Evolutionary conservation across 2,329 filamentous ascomycete genomes (phyloP), one percentile per base, ranked within the genome.

Genomic region (Zopfia rhizophila): DNA sequence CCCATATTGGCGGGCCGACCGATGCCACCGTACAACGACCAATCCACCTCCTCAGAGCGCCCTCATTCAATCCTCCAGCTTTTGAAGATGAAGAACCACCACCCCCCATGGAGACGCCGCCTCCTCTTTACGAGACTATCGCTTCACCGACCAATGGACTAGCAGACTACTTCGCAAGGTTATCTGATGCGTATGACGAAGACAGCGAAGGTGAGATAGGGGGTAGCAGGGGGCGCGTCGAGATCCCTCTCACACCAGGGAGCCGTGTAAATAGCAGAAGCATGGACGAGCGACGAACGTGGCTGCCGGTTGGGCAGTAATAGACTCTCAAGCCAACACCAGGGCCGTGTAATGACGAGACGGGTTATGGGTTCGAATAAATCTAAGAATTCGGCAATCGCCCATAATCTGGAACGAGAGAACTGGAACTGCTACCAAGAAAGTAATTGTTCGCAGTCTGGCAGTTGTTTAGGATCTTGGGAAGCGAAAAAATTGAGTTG

Each of bases 21-120:
- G 70, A 77, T 18, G 68, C 75, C 40, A 63, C 73, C 38, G 73
- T 79, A 6, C 76, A 82, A 24, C 82, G 91, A 4, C 91, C 92
- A 0, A 95, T 96, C 39, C 92, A 96, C 68, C 80, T 96, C 2
- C 74, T 96, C 22, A 86, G 92, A 17, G 82, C 85, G 5, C 92
- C 92, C 0, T 95, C 90, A 0, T 96, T 91, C 74, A 91, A 91
- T 48, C 92, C 92, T 2, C 91, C 92, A 0, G 84, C 90, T 0
- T 96, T 96, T 63, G 87, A 94, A 51, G 90, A 90, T 4, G 88
- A 95, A 40, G 81, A 85, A 4, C 86, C 89, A 0, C 89, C 90
- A 3, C 88, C 88, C 38, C 85, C 87, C 1, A 70, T 89, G 12
- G 78, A 89, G 54, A 95, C 91, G 0, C 91, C 91, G 1, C 92